Evolutionary conservation across 2,329 filamentous ascomycete species (phyloP).

Genomic region (Pseudocercospora fijiensis): DNA sequence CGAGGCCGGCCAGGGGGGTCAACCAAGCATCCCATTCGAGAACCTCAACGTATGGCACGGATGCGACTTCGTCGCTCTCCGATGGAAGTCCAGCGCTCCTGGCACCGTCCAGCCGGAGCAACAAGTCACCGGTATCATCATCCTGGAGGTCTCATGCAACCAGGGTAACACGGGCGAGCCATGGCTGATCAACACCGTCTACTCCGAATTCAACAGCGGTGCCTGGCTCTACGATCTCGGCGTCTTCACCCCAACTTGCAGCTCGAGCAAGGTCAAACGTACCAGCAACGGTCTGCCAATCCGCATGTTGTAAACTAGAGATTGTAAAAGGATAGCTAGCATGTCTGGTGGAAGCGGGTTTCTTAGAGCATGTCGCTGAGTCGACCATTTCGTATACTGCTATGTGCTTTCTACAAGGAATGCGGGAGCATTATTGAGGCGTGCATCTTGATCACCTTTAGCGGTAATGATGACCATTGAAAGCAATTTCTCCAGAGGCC

Average conservation of each 20-base stretch:
- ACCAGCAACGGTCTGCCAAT: conserved; percentile 1
- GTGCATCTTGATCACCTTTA: not conserved
- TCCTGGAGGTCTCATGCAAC: conserved; percentile 28
- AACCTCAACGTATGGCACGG: conserved; percentile 37
- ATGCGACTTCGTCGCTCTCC: conserved; percentile 35
- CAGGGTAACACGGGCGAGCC: conserved; percentile 23
- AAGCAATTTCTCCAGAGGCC: not conserved
- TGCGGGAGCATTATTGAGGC: not conserved
- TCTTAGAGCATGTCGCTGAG: not conserved
- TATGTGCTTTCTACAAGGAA: not conserved
- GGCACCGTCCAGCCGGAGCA: conserved; percentile 25
- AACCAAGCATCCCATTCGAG: conserved; percentile 36
- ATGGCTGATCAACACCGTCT: conserved; percentile 35
- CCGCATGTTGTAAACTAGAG: conserved; percentile 7
- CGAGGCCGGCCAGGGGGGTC: conserved; percentile 33
- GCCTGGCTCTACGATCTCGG: conserved; percentile 34
- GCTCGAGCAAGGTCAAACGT: conserved; percentile 14
- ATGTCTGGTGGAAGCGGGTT: not conserved
- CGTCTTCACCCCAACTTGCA: conserved; percentile 26
- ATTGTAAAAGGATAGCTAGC: not conserved
- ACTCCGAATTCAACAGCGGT: conserved; percentile 36
- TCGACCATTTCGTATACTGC: conserved; percentile 4
- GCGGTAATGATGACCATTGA: not conserved
- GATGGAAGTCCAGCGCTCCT: conserved; percentile 30
- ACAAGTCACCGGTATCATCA: conserved; percentile 33